Conservation (phyloP, 2,329 filamentous ascomycete species). For the Diatrype stigma region DNA sequence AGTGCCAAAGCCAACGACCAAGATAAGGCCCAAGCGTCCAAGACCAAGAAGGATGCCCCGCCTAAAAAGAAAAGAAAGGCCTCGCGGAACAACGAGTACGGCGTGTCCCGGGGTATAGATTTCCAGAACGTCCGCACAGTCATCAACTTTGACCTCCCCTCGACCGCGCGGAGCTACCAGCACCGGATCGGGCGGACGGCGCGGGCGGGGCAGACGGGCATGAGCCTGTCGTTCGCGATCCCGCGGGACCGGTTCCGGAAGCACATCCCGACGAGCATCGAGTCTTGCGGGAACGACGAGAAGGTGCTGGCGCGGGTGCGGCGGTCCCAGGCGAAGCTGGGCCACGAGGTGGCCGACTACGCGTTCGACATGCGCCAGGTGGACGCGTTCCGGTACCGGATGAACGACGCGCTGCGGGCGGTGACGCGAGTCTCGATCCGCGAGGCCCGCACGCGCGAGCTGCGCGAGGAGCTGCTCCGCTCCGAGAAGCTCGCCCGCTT, state of each 20-base stretch:
- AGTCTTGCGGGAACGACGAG: slow-evolving; percentile 77
- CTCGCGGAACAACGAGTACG: slow-evolving; percentile 79
- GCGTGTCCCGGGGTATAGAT: slow-evolving; percentile 93
- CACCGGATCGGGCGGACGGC: slow-evolving; percentile 94
- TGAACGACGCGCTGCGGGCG: slow-evolving; percentile 84
- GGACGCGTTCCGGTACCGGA: slow-evolving; percentile 89
- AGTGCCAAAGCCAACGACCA: slow-evolving; percentile 33
- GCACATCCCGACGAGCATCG: slow-evolving; percentile 79
- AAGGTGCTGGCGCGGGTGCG: slow-evolving; percentile 75
- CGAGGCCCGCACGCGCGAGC: slow-evolving; percentile 82
- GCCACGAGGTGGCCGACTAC: slow-evolving; percentile 82
- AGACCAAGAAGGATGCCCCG: slow-evolving; percentile 19
- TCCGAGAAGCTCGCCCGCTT: slow-evolving; percentile 91
- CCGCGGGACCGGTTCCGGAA: slow-evolving; percentile 79
- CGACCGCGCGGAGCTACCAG: slow-evolving; percentile 86
- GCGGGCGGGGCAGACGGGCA: slow-evolving; percentile 84
- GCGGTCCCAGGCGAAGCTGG: slow-evolving; percentile 72
- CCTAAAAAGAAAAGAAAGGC: slow-evolving; percentile 62
- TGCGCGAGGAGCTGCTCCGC: slow-evolving; percentile 85
- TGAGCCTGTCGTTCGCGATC: slow-evolving; percentile 93
- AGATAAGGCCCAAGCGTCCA: too few relatives aligned
- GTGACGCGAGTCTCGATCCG: slow-evolving; percentile 87
- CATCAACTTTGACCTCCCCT: slow-evolving; percentile 94
- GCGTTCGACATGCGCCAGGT: slow-evolving; percentile 93
- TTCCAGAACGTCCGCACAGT: slow-evolving; percentile 94